Evolutionary conservation across 1,284 basidiomycete genomes (phyloP), one percentile per base, ranked within the genome.

Genomic region (Stygiomarasmius scandens): DNA sequence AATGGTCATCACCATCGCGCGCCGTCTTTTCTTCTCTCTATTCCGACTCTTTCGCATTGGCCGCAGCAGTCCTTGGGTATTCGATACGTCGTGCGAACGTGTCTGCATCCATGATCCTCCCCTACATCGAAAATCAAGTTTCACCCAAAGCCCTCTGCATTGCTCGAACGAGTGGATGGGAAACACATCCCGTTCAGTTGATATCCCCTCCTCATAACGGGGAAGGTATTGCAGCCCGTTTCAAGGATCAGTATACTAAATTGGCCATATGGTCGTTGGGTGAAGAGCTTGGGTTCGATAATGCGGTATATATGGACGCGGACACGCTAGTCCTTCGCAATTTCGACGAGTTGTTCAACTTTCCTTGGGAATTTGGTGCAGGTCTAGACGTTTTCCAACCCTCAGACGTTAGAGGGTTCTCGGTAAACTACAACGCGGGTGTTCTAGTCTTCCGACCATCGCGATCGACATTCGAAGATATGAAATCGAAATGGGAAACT

Each of bases 11-110:
- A 12, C 16, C 38, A 12, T 19, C 14, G 16, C 6, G 38, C 3
- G 76, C 77, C 1, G 66, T 80, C 41, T 75, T 78, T 0, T 73
- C 76, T 5, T 68, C 75, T 5, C 69, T 81, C 19, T 79, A 78
- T 63, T 74, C 73, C 22, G 75, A 81, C 63, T 64, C 70, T 6
- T 80, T 71, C 59, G 71, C 74, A 11, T 67, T 75, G 36, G 75
- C 75, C 2, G 70, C 75, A n/a, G 74, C 76, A 1, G 74, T 76
- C 9, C 71, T 81, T 14, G 78, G 76, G 2, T 70, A 79, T 60
- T 79, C 78, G 0, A 59, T 78, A 16, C 65, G 62, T 45, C 64
- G 63, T 29, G 69, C 69, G 4, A 75, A 79, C 58, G 70, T 69
- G 24, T 70, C 69, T 32, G 68, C 74, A 2, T 67, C 71, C 19